Conservation (phyloP, 2,329 filamentous ascomycete genomes). For the Arthrobotrys megalospora region DNA sequence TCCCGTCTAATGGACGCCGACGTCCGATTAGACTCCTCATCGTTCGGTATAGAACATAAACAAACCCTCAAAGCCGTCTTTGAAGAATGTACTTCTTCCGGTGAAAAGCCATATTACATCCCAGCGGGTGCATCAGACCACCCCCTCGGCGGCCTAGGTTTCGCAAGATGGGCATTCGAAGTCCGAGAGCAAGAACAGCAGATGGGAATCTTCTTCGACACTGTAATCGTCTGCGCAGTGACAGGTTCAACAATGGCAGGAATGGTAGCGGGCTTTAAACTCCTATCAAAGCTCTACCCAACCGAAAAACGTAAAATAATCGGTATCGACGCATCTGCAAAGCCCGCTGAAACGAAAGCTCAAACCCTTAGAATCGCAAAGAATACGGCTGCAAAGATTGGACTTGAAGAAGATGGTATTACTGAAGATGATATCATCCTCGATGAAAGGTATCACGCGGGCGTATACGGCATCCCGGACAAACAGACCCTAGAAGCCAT, state of each 20-base stretch:
- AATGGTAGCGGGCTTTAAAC: constrained; percentile 81
- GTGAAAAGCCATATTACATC: constrained; percentile 79
- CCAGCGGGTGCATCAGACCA: constrained; percentile 81
- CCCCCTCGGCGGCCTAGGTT: constrained; percentile 78
- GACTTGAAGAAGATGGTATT: constrained; percentile 74
- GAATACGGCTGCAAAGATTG: constrained; percentile 76
- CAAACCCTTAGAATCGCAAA: constrained; percentile 79
- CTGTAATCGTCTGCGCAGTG: constrained; percentile 78
- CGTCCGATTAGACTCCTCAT: constrained; percentile 72
- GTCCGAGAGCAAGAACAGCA: constrained; percentile 76
- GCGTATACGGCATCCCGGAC: constrained; percentile 78
- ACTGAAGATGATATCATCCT: constrained; percentile 76
- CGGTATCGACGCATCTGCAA: constrained; percentile 78
- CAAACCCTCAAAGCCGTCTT: constrained; percentile 73
- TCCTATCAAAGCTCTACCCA: constrained; percentile 71
- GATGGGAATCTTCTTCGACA: constrained; percentile 77
- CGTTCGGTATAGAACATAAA: constrained; percentile 80
- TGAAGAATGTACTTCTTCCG: constrained; percentile 71
- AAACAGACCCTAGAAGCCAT: constrained; percentile 78
- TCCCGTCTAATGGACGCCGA: constrained; percentile 78
- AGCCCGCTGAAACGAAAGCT: constrained; percentile 74
- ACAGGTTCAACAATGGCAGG: constrained; percentile 80
- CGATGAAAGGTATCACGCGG: constrained; percentile 77
- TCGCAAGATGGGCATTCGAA: constrained; percentile 80
- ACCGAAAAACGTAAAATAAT: constrained; percentile 72